Conservation (phyloP, 768 basidiomycete species). For the Pisolithus sp. region DNA sequence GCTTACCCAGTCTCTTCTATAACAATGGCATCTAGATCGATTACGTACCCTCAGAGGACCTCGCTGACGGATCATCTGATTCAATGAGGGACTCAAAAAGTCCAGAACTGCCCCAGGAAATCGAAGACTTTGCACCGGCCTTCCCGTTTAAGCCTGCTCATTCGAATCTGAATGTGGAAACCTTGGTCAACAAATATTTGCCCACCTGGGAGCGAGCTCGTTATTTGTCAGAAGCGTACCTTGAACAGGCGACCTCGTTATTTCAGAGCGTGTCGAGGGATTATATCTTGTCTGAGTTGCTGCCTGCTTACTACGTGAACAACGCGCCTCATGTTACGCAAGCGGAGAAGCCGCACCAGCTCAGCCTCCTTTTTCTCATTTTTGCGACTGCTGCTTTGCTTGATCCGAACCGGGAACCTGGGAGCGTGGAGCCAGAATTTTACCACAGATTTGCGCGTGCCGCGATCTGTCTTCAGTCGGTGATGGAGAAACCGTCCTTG, state of each 20-base stretch:
- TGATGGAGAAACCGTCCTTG: constrained; percentile 65
- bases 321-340: constrained; percentile 17
- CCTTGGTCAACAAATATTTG: constrained; percentile 42
- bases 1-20: constrained; percentile 1
- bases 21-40: constrained; percentile 21
- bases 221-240: constrained; percentile 39
- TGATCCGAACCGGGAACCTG: constrained; percentile 25
- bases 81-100: constrained; percentile 23
- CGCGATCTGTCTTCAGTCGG: constrained; percentile 59
- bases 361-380: constrained; percentile 42
- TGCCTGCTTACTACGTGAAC: constrained; percentile 35
- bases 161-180: constrained; percentile 37
- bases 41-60: constrained; percentile 10
- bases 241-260: constrained; percentile 45
- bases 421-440: constrained; percentile 47
- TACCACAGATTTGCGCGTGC: constrained; percentile 61
- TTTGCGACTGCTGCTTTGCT: constrained; percentile 52
- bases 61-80: constrained; percentile 17
- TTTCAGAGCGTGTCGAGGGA: constrained; percentile 42
- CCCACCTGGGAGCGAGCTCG: constrained; percentile 47
- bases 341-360: constrained; percentile 41
- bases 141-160: constrained; percentile 65
- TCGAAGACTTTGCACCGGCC: constrained; percentile 46
- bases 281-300: constrained; percentile 40
- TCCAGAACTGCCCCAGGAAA: constrained; percentile 25